Conservation (phyloP, 148 eudicot genomes). For the Rhododendron henanense region DNA sequence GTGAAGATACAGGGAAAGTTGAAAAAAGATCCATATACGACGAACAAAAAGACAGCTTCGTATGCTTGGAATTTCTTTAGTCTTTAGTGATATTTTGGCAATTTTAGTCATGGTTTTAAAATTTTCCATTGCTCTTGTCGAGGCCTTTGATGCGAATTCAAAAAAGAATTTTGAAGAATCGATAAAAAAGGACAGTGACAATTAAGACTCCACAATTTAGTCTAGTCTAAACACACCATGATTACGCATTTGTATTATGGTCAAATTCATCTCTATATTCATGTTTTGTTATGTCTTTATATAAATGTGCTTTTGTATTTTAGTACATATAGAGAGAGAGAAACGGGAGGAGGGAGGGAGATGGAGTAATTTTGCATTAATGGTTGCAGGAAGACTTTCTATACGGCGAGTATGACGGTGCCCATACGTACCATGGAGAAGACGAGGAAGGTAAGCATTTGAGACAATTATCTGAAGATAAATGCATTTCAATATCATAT, state of each 20-base stretch:
- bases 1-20: neutral
- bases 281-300: neutral
- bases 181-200: neutral
- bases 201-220: neutral
- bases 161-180: neutral
- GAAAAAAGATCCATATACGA: neutral
- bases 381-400: slow-evolving; percentile 66
- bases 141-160: neutral
- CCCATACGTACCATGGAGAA: slow-evolving; percentile 70
- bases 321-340: neutral
- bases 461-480: too few relatives aligned
- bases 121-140: neutral
- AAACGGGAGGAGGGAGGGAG: neutral
- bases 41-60: neutral
- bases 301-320: neutral
- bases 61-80: neutral
- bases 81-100: neutral
- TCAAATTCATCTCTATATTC: neutral
- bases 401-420: slow-evolving; percentile 67
- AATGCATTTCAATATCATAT: too few relatives aligned
- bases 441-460: slow-evolving; percentile 49
- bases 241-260: neutral
- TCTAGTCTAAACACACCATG: neutral
- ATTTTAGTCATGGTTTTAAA: neutral
- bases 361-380: neutral